Base-by-base conservation (phyloP, 169 alveolate genomes). In the Pseudocohnilembus persalinus region DNA sequence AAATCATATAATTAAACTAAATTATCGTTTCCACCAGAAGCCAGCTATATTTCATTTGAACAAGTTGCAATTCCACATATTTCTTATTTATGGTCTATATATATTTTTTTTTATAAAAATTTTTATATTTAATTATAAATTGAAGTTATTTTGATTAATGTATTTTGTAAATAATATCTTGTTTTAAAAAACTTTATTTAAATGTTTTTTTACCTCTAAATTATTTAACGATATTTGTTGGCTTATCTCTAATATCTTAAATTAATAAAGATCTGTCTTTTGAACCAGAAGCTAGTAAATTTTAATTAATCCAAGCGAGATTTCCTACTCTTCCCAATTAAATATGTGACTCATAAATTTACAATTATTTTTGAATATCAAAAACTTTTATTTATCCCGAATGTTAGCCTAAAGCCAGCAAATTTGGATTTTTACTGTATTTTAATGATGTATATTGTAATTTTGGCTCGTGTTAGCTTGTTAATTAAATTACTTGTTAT, bases 401-500 rank as follows among this genome's bases (percentile, higher is more conserved):
- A 11, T 20, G 4, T 20, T 49, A 49, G 26, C 68, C 68, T 11
- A 49, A 11, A 11, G 68, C 68, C 20, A 49, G 20, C 4, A 11
- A 20, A 49, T 49, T 49, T 20, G 68, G 68, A 49, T 49, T 49
- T 49, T 49, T 49, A 20, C 68, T 49, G 20, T 20, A 98, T 97
- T 30, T 97, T 88, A 25, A 99, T 93, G 68, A 73, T 73, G 76
- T 82, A 82, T n/a, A 80, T 80, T 20, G 31, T 28, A 6, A 24
- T 4, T 0, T 73, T 76, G 95, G 96, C 30, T 91, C 80, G 76
- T 95, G 96, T 74, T 92, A 94, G 27, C 88, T 88, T 32, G 81
- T 90, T 76, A 93, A 85, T 72, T 95, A 96, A 91, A 81, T 96
- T 93, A 63, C 96, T 90, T 27, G 96, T 98, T 77, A 92, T 90